Conservation (phyloP, 208 protist species). For the Leishmania arabica region DNA sequence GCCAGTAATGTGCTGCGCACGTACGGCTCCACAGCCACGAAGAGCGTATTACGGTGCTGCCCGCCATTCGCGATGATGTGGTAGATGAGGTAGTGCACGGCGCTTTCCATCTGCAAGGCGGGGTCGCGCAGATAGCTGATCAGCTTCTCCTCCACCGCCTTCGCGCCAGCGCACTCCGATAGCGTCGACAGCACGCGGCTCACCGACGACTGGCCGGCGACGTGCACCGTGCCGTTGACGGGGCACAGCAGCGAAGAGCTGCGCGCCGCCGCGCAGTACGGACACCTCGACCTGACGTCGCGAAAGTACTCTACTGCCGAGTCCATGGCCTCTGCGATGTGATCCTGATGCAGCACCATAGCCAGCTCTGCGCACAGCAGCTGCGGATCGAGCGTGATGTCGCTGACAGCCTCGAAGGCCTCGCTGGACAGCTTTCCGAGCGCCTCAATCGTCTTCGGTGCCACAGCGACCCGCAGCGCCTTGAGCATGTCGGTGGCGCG, state of each 20-base stretch:
- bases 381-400: slow-evolving; percentile 78
- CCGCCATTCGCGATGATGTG: slow-evolving; percentile 87
- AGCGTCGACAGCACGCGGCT: slow-evolving; percentile 80
- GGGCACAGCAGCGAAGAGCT: slow-evolving; percentile 71
- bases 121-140: slow-evolving; percentile 81
- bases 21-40: slow-evolving; percentile 84
- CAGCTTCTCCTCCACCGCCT: slow-evolving; percentile 69
- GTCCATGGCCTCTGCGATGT: slow-evolving; percentile 84
- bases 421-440: slow-evolving; percentile 81
- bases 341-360: slow-evolving; percentile 90
- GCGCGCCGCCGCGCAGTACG: slow-evolving; percentile 68
- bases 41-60: slow-evolving; percentile 82
- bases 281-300: slow-evolving; percentile 74
- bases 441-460: slow-evolving; percentile 78
- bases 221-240: slow-evolving; percentile 81
- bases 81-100: slow-evolving; percentile 84
- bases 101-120: slow-evolving; percentile 72
- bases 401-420: slow-evolving; percentile 67
- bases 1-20: slow-evolving; percentile 85
- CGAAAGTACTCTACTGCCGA: slow-evolving; percentile 79
- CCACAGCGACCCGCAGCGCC: slow-evolving; percentile 77
- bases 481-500: slow-evolving; percentile 85
- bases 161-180: slow-evolving; percentile 81
- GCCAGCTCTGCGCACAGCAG: slow-evolving; percentile 89
- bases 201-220: slow-evolving; percentile 67